Percentiles rank a stretch among this genome's conserved stretches.
These are phyloP conservation scores for Yamadazyma sp. DNA, from an alignment of 805 yeast genomes.

Conservation along the genomic window DNA sequence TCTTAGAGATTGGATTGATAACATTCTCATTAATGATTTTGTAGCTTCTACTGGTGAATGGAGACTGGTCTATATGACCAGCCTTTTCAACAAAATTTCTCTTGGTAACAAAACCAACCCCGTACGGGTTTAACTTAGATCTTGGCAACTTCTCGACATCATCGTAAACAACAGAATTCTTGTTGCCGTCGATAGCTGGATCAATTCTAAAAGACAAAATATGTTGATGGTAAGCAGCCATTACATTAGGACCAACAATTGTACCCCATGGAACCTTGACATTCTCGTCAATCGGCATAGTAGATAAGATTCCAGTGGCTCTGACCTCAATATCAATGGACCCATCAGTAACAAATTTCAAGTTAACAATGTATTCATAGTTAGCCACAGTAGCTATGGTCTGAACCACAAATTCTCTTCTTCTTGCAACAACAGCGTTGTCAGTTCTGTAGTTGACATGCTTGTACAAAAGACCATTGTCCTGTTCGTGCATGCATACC, in stretches of 20 bases:
- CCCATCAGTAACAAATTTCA: conserved; percentile 76
- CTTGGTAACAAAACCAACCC: conserved; percentile 66
- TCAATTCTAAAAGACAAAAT: conserved; percentile 76
- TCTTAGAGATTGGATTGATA: conserved; percentile 65
- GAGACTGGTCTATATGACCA: conserved; percentile 70
- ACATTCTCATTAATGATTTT: conserved; percentile 73
- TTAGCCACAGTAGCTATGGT: conserved; percentile 83
- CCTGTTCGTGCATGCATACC: conserved; percentile 79
- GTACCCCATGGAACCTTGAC: conserved; percentile 72
- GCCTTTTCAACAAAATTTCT: conserved; percentile 68
- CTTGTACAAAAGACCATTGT: conserved; percentile 72
- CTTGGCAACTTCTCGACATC: conserved; percentile 63
- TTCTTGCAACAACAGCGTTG: conserved; percentile 69
- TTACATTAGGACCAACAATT: conserved; percentile 72
- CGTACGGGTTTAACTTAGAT: conserved; percentile 59
- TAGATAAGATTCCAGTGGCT: conserved; percentile 84
- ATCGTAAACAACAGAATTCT: conserved; percentile 69
- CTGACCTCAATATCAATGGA: conserved; percentile 74
- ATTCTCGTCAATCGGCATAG: conserved; percentile 76
- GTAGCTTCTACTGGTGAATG: conserved; percentile 70
- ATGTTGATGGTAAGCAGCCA: conserved; percentile 87
- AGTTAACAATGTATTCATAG: conserved; percentile 74
- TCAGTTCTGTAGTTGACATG: conserved; percentile 78
- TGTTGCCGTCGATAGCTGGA: conserved; percentile 79
- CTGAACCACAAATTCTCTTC: conserved; percentile 76